These are phyloP conservation scores for Rhododendron henanense DNA, from an alignment of 148 eudicot genomes.

Conservation along the genomic window DNA sequence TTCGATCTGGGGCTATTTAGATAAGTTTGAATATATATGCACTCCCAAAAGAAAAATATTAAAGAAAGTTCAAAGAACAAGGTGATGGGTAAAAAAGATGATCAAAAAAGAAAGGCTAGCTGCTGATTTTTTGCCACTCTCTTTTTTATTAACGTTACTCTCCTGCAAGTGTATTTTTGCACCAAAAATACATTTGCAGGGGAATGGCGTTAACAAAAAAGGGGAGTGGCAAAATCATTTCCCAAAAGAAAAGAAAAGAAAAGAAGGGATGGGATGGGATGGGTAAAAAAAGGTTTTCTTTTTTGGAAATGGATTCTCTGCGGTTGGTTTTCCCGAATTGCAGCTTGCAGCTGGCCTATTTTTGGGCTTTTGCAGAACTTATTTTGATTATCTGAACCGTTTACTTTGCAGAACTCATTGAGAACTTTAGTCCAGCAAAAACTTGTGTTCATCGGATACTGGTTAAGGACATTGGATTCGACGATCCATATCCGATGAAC, in stretches of 20 bases:
- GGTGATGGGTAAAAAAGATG: background rate
- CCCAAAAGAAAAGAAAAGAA: too few species aligned
- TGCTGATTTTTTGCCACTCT: too few species aligned
- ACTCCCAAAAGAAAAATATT: background rate
- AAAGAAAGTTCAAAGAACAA: background rate
- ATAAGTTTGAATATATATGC: background rate
- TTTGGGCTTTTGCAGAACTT: background rate
- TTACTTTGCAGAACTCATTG: too few species aligned
- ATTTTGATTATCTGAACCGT: too few species aligned
- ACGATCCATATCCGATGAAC: too few species aligned
- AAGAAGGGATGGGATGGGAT: background rate
- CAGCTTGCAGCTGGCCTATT: background rate
- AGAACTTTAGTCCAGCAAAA: background rate
- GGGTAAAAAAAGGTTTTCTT: background rate
- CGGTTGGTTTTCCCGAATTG: background rate
- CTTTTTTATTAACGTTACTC: too few species aligned
- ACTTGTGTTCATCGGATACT: too few species aligned
- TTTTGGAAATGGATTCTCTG: background rate
- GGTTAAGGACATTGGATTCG: too few species aligned
- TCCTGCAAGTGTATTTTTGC: too few species aligned
- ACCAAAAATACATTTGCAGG: too few species aligned
- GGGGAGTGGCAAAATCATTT: too few species aligned
- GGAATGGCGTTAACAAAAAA: too few species aligned
- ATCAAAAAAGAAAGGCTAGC: background rate
- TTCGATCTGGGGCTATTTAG: background rate